Base-by-base conservation (phyloP, 2,329 filamentous ascomycete species). In the Pezicula radicicola region DNA sequence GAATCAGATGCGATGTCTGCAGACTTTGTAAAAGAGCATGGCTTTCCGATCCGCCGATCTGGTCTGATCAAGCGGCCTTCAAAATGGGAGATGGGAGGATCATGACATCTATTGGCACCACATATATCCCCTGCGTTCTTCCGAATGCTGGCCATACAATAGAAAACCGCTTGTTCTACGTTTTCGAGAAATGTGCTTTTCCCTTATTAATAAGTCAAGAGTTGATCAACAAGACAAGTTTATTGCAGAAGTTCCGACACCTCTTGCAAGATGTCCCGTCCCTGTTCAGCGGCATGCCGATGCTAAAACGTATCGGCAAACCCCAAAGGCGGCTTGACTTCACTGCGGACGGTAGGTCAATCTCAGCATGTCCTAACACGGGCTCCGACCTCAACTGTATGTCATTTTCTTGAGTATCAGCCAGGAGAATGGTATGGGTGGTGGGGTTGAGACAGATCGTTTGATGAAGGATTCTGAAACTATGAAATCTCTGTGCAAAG, bases 301-400 rank as follows among this genome's bases (percentile, higher is more conserved):
- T 27, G 3, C 40, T 56, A 9, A 48, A 50, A 27, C 50, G 48
- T 37, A 35, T 55, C 8, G 54, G 54, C 13, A 53, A 50, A 9
- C 51, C 54, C 1, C 33, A 37, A n/a, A 36, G 28, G 10, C 15
- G 10, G 7, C 46, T 55, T 10, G 19, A 47, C 8, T 51, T 55
- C 19, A 9, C 9, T 2, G 51, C 48, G 4, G 35, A 55, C 30
- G 51, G 54, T 3, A 16, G 33, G 25, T 8, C n/a, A 2, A 18
- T 54, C 3, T 19, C 28, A 12, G 49, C 39, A 25, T 46, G 42
- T 35, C 49, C 49, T 5, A 48, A 56, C 13, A 52, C 52, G 1
- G 52, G 49, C 8, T 56, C 54, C 3, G 54, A 56, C 41, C 46
- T 54, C 4, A 46, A 56, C 28, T 39, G 54, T 16, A 56, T 56